Conservation (phyloP, 164 flowering plant genomes). For the Chloranthus sessilifolius region DNA sequence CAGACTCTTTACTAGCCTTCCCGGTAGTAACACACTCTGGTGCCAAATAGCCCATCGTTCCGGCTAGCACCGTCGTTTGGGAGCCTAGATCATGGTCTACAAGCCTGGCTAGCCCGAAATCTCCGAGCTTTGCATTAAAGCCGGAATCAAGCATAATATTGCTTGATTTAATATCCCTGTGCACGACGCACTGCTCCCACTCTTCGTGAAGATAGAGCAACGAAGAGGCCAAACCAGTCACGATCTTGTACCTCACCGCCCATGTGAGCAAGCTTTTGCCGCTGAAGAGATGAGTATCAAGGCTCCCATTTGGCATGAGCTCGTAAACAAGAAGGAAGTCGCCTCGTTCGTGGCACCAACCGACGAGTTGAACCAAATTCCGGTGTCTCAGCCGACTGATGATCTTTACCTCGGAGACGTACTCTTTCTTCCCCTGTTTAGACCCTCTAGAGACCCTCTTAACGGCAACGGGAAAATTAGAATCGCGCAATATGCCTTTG, state of each 20-base stretch:
- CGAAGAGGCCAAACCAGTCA: constrained; percentile 38
- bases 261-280: constrained; percentile 18
- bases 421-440: constrained; percentile 45
- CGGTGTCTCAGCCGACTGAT: constrained; percentile 44
- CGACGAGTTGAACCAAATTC: constrained; percentile 43
- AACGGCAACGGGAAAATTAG: constrained; percentile 24
- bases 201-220: constrained; percentile 50
- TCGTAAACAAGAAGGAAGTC: constrained; percentile 49
- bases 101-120: constrained; percentile 46
- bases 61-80: constrained; percentile 42
- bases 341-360: constrained; percentile 51
- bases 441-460: constrained; percentile 35
- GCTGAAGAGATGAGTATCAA: constrained; percentile 38
- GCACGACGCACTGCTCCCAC: constrained; percentile 53
- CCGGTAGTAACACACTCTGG: constrained; percentile 42
- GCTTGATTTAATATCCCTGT: constrained; percentile 48
- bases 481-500: constrained; percentile 25
- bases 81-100: constrained; percentile 37
- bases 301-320: constrained; percentile 47
- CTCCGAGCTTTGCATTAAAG: constrained; percentile 48
- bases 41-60: constrained; percentile 51
- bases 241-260: constrained; percentile 34
- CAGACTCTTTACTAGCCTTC: constrained; percentile 44
- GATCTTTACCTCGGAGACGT: constrained; percentile 39
- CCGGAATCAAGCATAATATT: constrained; percentile 46